phyloP scores from a whole-genome alignment of 1,284 basidiomycete genomes.

The Vanrija sp. region DNA sequence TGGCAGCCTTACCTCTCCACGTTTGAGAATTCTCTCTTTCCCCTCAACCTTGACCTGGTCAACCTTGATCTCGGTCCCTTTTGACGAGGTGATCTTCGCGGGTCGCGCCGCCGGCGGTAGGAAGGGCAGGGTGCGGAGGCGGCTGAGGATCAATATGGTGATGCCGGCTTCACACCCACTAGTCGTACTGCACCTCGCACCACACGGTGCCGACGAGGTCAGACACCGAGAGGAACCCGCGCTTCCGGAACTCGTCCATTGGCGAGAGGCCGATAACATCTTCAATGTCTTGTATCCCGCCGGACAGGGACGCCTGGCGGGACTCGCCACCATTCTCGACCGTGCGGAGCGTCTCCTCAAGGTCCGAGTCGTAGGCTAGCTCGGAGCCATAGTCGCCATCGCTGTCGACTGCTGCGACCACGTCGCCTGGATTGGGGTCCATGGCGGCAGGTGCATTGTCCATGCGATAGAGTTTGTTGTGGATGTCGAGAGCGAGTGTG shows the following conservation, averaged over 20 bases:
- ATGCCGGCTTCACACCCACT: slow-evolving; percentile 23
- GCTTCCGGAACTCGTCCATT: slow-evolving; percentile 33
- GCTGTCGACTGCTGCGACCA: background rate
- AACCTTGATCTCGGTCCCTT: slow-evolving; percentile 65
- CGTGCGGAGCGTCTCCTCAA: slow-evolving; percentile 23
- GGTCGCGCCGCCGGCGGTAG: slow-evolving; percentile 59
- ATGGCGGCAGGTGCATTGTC: too few species aligned
- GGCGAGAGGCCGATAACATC: slow-evolving; percentile 23
- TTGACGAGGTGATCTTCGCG: slow-evolving; percentile 57
- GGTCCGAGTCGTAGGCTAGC: slow-evolving; percentile 26
- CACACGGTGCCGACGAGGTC: slow-evolving; percentile 56
- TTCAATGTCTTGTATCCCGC: slow-evolving; percentile 21
- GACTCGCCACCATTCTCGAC: slow-evolving; percentile 13
- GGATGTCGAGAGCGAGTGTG: too few species aligned
- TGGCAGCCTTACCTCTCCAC: slow-evolving; percentile 58
- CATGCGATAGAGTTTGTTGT: too few species aligned
- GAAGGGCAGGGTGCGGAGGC: slow-evolving; percentile 51
- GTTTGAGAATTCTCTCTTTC: slow-evolving; percentile 60
- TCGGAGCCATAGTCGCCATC: slow-evolving; percentile 30
- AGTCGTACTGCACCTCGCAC: slow-evolving; percentile 51
- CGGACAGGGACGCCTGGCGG: background rate
- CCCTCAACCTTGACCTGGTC: slow-evolving; percentile 57
- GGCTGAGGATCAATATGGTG: slow-evolving; percentile 19
- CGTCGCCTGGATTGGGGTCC: too few species aligned
- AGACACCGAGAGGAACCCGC: slow-evolving; percentile 49